Evolutionary conservation across 306 rosid genomes (phyloP).

Genomic region (Trifolium pratense): DNA sequence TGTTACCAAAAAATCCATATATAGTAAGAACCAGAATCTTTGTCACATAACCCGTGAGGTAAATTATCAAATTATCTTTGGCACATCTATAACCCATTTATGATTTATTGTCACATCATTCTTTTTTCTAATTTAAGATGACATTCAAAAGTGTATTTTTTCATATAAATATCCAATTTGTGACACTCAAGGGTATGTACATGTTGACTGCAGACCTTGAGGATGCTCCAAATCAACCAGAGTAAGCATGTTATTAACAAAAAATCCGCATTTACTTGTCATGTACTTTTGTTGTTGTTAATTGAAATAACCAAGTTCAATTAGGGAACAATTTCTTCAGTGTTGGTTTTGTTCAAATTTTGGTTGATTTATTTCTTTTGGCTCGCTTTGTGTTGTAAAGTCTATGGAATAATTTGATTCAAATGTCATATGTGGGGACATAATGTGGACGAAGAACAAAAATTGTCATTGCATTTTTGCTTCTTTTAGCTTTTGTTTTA

Average conservation of each 20-base stretch:
- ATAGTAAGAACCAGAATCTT: conserved; percentile 84
- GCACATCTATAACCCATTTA: not conserved
- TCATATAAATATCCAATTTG: conserved; percentile 28
- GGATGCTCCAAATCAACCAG: conserved; percentile 85
- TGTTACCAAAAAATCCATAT: conserved; percentile 86
- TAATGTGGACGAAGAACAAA: not conserved
- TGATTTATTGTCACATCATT: not conserved
- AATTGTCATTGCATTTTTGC: conserved; percentile 7
- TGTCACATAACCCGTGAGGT: conserved; percentile 96
- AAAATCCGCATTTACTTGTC: not conserved
- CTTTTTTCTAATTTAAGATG: not conserved
- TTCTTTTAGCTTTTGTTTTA: conserved; percentile 16
- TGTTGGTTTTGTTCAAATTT: too few relatives aligned
- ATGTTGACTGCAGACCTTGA: conserved; percentile 82
- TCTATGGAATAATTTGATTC: conserved; percentile 3
- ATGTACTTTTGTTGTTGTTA: too few relatives aligned
- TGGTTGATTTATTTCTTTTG: too few relatives aligned
- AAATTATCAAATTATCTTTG: conserved; percentile 9
- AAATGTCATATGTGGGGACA: not conserved
- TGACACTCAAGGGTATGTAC: conserved; percentile 78
- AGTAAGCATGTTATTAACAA: conserved; percentile 51
- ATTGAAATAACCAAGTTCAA: too few relatives aligned
- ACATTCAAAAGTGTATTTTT: not conserved
- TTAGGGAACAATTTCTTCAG: too few relatives aligned
- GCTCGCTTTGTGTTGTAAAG: too few relatives aligned